Evolutionary conservation across 164 flowering plant species (phyloP).

Genomic region (Cinnamomum micranthum): DNA sequence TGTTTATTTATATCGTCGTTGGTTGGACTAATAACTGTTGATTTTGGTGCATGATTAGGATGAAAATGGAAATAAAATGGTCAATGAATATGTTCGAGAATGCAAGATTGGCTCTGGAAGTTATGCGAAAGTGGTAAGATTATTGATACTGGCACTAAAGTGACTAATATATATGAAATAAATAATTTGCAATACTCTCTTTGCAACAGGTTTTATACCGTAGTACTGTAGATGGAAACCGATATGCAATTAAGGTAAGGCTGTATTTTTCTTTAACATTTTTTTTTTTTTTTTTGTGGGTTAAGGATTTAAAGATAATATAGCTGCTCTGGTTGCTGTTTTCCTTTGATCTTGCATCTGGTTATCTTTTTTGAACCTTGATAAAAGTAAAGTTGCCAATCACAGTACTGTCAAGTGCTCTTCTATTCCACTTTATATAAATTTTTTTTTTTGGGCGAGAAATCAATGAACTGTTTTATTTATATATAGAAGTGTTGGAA

Average conservation of each 20-base stretch:
- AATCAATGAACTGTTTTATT: neutral
- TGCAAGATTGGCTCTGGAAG: constrained; percentile 86
- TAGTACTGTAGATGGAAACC: constrained; percentile 52
- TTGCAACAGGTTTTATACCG: constrained; percentile 69
- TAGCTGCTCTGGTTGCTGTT: neutral
- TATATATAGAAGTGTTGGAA: neutral
- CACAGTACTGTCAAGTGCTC: neutral
- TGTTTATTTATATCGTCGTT: too few relatives aligned
- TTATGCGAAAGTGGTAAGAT: constrained; percentile 93
- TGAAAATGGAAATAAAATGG: constrained; percentile 82
- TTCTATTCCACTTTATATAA: neutral
- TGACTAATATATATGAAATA: neutral
- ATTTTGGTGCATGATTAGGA: constrained; percentile 40
- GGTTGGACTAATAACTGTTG: neutral
- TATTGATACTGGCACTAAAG: neutral
- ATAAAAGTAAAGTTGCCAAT: neutral
- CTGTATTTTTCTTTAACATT: neutral
- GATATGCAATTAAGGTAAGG: constrained; percentile 82
- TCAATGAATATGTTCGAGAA: constrained; percentile 87
- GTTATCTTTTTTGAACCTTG: neutral
- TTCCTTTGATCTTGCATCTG: neutral
- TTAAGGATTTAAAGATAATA: neutral
- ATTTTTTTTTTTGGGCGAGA: neutral
- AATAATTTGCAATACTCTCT: neutral
- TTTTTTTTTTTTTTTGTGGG: neutral